Evolutionary conservation across 2,329 filamentous ascomycete genomes (phyloP), one percentile per base, ranked within the genome.

Genomic region (Fusarium nygamai): DNA sequence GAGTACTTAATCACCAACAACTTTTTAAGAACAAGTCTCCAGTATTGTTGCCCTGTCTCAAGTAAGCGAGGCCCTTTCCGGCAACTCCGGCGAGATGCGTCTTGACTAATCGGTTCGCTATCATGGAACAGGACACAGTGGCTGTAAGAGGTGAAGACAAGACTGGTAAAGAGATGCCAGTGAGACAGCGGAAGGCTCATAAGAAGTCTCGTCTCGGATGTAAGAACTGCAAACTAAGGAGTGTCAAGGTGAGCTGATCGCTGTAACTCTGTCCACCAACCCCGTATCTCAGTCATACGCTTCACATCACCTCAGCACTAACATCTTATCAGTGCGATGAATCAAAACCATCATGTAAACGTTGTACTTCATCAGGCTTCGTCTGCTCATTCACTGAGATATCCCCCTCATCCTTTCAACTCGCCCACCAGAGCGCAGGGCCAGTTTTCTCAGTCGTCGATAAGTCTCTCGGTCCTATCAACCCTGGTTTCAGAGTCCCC

Each of bases 151-250:
- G 29, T 22, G 64, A 73, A 33, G 50, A 22, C 16, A 47, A 61
- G 22, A 41, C 29, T 12, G 38, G 61, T 31, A 57, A 60, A n/a
- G 57, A 62, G 8, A 11, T 27, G 17, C 53, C 61, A 9, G 47
- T 57, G 24, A 80, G 80, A 16, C 77, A 80, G 56, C 81, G 83
- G 34, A 82, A 79, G 51, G 48, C 80, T 8, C 88, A 90, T 72
- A 86, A 81, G 29, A 90, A 90, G 74, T 90, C 87, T 4, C 82
- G 86, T 24, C 81, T 82, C 20, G 88, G 88, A 5, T 90, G 88
- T 72, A 84, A 84, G 7, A 90, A 90, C 72, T 91, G 89, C 78
- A 89, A 89, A 73, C 75, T 89, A 27, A 82, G 87, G 39, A 82
- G 85, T 60, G 83, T 89, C 56, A 90, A 89, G 82, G 87, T 86